Evolutionary conservation across 73 alveolate species (phyloP).

Genomic region (Symbiodinium natans): DNA sequence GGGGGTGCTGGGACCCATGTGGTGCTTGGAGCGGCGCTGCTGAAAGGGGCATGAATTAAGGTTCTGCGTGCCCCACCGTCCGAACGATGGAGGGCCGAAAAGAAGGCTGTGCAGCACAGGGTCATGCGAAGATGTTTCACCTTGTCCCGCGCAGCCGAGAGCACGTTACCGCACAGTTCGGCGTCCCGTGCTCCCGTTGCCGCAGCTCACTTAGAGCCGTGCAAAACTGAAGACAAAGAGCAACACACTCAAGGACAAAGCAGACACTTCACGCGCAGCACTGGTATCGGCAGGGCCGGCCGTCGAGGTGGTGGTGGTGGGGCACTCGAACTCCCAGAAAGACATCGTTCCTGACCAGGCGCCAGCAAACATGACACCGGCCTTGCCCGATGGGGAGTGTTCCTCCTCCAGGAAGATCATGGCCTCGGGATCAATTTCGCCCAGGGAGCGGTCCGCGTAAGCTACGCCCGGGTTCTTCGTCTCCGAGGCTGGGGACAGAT

Average conservation of each 20-base stretch:
- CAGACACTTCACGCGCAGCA: background rate
- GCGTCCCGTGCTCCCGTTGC: background rate
- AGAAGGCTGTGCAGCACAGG: background rate
- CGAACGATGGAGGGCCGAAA: no score
- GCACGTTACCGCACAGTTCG: background rate
- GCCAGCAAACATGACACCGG: slow-evolving; percentile 51
- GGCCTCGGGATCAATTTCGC: slow-evolving; percentile 58
- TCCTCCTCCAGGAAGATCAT: slow-evolving; percentile 40
- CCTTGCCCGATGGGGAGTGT: slow-evolving; percentile 51
- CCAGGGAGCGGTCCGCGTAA: slow-evolving; percentile 25
- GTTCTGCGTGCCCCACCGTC: no score
- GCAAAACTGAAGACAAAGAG: background rate
- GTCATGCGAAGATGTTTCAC: slow-evolving; percentile 50
- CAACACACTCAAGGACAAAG: background rate
- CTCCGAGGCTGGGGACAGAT: slow-evolving; percentile 52
- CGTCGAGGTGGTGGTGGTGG: background rate
- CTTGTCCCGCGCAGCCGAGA: background rate
- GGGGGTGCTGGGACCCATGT: no score
- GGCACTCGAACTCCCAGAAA: slow-evolving; percentile 54
- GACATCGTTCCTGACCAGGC: slow-evolving; percentile 74
- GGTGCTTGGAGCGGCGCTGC: no score
- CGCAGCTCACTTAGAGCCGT: background rate
- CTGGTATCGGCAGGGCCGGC: background rate
- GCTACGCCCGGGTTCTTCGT: slow-evolving; percentile 75
- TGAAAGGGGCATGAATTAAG: no score